Evolutionary conservation across 2,329 filamentous ascomycete species (phyloP).

Genomic region (Colletotrichum euphorbiae): DNA sequence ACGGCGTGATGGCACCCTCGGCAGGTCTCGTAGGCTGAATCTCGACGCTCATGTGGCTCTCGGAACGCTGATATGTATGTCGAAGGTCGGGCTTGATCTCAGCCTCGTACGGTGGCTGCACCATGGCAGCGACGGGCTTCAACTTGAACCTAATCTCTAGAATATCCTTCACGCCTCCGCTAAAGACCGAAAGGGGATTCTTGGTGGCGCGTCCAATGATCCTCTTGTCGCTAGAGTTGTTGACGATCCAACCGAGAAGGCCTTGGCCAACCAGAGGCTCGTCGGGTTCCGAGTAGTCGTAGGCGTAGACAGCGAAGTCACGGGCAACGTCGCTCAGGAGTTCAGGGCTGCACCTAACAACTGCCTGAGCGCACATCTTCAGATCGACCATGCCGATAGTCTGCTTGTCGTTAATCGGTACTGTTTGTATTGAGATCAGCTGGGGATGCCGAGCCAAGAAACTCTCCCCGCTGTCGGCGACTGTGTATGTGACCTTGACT

Average conservation of each 20-base stretch:
- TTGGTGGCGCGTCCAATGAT: conserved; percentile 92
- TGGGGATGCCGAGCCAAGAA: conserved; percentile 90
- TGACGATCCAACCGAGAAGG: conserved; percentile 86
- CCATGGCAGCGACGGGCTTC: conserved; percentile 75
- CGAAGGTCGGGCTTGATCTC: conserved; percentile 21
- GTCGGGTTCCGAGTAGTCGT: conserved; percentile 96
- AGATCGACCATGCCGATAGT: conserved; percentile 91
- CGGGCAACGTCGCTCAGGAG: conserved; percentile 76
- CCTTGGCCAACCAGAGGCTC: conserved; percentile 94
- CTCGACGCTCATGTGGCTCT: conserved; percentile 37
- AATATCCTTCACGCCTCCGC: conserved; percentile 85
- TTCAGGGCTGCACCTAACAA: conserved; percentile 84
- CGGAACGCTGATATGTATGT: conserved; percentile 34
- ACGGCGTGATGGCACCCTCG: conserved; percentile 58
- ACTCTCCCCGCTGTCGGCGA: conserved; percentile 88
- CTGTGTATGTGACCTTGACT: conserved; percentile 98
- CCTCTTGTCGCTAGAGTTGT: conserved; percentile 59
- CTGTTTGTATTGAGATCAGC: conserved; percentile 81
- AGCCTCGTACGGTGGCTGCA: conserved; percentile 45
- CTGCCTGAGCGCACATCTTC: conserved; percentile 85
- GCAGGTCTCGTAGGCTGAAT: conserved; percentile 43
- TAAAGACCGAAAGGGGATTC: conserved; percentile 86
- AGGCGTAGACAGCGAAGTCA: conserved; percentile 97
- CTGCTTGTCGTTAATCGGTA: conserved; percentile 81
- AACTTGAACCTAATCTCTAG: conserved; percentile 93